phyloP scores from a whole-genome alignment of 345 rosid genomes.

The Erucastrum elatum region DNA sequence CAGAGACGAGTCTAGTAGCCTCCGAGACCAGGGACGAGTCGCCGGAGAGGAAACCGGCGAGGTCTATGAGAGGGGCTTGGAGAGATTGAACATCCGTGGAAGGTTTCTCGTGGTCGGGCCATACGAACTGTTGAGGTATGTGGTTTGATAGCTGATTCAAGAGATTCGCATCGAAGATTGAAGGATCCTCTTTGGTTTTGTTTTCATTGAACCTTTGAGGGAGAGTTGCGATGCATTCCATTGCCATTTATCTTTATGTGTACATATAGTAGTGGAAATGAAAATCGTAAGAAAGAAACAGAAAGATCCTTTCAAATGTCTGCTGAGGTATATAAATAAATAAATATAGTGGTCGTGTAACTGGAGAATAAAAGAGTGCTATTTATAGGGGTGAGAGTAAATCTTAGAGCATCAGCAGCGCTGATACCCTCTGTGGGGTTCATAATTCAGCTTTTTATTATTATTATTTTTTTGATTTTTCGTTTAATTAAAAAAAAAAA shows the following conservation, averaged over 20 bases:
- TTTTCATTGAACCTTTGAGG: slow-evolving; percentile 27
- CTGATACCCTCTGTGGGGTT: too few species aligned
- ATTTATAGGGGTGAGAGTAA: background rate
- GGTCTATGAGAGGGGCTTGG: slow-evolving; percentile 7
- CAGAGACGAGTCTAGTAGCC: slow-evolving; percentile 13
- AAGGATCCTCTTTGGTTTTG: slow-evolving; percentile 20
- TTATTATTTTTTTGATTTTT: too few species aligned
- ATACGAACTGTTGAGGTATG: slow-evolving; percentile 6
- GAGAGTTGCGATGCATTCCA: slow-evolving; percentile 30
- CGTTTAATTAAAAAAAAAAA: too few species aligned
- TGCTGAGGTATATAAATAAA: background rate
- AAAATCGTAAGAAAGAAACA: background rate
- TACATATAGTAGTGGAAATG: background rate
- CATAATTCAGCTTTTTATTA: too few species aligned
- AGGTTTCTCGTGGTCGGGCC: slow-evolving; percentile 10
- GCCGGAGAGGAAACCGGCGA: slow-evolving; percentile 14
- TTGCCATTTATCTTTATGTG: slow-evolving; percentile 23
- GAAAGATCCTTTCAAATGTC: background rate
- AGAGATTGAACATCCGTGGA: slow-evolving; percentile 7
- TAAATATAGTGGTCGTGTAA: background rate
- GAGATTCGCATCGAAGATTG: slow-evolving; percentile 58
- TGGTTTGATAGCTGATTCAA: slow-evolving; percentile 29
- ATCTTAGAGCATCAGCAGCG: background rate
- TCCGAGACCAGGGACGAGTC: slow-evolving; percentile 1
- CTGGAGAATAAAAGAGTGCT: background rate